Conservation (phyloP, 179 eudicot genomes). For the Corrigiola litoralis region DNA sequence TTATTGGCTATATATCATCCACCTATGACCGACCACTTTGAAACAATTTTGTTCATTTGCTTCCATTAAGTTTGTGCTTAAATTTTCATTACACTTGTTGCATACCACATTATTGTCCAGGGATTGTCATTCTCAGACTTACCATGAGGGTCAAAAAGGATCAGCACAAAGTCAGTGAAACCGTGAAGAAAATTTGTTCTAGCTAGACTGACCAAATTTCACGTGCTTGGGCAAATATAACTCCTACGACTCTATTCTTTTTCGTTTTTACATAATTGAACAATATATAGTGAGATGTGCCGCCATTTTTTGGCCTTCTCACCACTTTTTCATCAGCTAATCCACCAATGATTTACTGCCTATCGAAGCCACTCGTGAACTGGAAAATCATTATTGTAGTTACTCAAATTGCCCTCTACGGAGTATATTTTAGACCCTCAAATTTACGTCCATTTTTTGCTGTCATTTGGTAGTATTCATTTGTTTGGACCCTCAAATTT, state of each 20-base stretch:
- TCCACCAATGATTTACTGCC: constrained; percentile 1
- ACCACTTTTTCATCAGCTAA: constrained; percentile 3
- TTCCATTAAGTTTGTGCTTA: too few relatives aligned
- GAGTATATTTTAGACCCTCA: too few relatives aligned
- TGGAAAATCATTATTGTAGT: not conserved
- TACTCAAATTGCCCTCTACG: not conserved
- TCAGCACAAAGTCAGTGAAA: not conserved
- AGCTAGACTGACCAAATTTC: constrained; percentile 10
- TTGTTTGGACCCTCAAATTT: too few relatives aligned
- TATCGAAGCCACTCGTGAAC: constrained; percentile 17
- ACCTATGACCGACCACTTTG: too few relatives aligned
- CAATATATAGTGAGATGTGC: constrained; percentile 17
- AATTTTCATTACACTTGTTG: too few relatives aligned
- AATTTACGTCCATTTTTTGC: too few relatives aligned
- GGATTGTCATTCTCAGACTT: constrained; percentile 11
- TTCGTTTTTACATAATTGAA: not conserved
- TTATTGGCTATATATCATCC: too few relatives aligned
- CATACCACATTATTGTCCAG: too few relatives aligned
- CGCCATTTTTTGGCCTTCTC: constrained; percentile 12
- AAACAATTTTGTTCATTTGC: too few relatives aligned
- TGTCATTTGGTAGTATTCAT: too few relatives aligned
- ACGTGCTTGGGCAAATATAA: constrained; percentile 4
- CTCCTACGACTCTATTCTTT: not conserved
- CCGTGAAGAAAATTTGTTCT: not conserved
- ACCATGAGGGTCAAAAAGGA: not conserved